phyloP scores from a whole-genome alignment of 2,329 filamentous ascomycete genomes.

The Colletotrichum graminicola region DNA sequence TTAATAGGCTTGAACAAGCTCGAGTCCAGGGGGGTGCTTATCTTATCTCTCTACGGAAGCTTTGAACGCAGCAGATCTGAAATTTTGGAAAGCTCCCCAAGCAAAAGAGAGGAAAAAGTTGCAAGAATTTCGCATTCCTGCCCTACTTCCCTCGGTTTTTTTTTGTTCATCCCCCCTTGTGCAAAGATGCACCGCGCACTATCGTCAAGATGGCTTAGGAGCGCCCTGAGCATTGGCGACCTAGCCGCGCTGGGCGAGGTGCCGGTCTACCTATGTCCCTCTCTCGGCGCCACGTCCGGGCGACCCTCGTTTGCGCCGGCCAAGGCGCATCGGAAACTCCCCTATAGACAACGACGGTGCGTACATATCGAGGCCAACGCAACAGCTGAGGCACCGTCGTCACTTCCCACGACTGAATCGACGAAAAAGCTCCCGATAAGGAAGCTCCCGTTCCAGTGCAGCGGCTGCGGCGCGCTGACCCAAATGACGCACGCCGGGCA shows the following conservation, averaged over 20 bases:
- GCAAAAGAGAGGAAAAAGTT: not conserved
- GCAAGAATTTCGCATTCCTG: not conserved
- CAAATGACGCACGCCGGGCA: conserved; percentile 65
- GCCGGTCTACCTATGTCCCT: conserved; percentile 63
- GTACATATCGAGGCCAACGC: conserved; percentile 45
- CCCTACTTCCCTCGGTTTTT: not conserved
- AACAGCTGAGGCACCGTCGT: conserved; percentile 3
- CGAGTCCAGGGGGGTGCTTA: conserved; percentile 6
- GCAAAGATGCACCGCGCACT: conserved; percentile 59
- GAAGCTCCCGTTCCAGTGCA: conserved; percentile 68
- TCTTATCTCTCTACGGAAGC: conserved; percentile 17
- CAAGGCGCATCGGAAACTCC: conserved; percentile 32
- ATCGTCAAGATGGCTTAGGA: conserved; percentile 57
- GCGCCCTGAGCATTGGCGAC: conserved; percentile 58
- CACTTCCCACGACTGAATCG: conserved; percentile 10
- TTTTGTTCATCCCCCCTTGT: no score
- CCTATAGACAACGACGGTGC: conserved; percentile 44
- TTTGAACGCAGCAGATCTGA: conserved; percentile 8
- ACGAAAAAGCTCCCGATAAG: conserved; percentile 15
- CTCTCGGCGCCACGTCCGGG: conserved; percentile 9
- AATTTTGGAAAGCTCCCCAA: conserved; percentile 24
- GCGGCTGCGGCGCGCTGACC: conserved; percentile 74
- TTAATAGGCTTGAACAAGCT: conserved; percentile 20
- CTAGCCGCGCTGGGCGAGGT: conserved; percentile 53
- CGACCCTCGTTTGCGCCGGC: conserved; percentile 43